Evolutionary conservation across 2,329 filamentous ascomycete genomes (phyloP).

Genomic region (Penicillium sp.): DNA sequence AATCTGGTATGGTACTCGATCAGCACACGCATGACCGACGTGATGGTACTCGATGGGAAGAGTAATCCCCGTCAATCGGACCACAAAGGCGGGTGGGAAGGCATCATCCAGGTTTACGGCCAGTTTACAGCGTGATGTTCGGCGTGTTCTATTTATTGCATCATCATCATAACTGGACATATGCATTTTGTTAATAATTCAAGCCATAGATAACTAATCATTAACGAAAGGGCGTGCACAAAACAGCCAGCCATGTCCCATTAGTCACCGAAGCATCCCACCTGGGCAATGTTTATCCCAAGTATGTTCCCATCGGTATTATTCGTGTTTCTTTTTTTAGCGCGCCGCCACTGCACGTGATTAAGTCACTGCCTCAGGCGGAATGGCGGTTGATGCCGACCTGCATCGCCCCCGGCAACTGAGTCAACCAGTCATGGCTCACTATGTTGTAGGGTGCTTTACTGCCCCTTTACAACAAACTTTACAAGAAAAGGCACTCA

Average conservation of each 20-base stretch:
- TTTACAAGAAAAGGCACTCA: not conserved
- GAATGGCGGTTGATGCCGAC: not conserved
- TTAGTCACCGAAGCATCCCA: too few species aligned
- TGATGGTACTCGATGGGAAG: slow-evolving; percentile 31
- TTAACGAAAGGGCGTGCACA: not conserved
- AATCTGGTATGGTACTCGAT: slow-evolving; percentile 35
- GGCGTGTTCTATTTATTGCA: not conserved
- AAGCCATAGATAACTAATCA: not conserved
- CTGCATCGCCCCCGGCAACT: not conserved
- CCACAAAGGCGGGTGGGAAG: slow-evolving; percentile 34
- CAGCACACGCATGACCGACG: slow-evolving; percentile 28
- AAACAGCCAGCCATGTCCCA: too few species aligned
- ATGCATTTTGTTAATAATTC: slow-evolving; percentile 1
- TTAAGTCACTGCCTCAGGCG: not conserved
- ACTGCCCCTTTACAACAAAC: not conserved
- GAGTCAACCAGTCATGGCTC: not conserved
- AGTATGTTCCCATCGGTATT: not conserved
- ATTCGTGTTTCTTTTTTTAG: not conserved
- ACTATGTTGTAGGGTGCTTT: not conserved
- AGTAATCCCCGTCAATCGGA: slow-evolving; percentile 24
- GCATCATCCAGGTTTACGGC: slow-evolving; percentile 28
- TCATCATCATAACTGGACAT: slow-evolving; percentile 2
- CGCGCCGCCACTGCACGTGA: not conserved
- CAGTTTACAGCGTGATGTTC: slow-evolving; percentile 17
- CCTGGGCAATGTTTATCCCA: too few species aligned